Conservation (phyloP, 495 filamentous ascomycete species). For the Durotheca rogersii region DNA sequence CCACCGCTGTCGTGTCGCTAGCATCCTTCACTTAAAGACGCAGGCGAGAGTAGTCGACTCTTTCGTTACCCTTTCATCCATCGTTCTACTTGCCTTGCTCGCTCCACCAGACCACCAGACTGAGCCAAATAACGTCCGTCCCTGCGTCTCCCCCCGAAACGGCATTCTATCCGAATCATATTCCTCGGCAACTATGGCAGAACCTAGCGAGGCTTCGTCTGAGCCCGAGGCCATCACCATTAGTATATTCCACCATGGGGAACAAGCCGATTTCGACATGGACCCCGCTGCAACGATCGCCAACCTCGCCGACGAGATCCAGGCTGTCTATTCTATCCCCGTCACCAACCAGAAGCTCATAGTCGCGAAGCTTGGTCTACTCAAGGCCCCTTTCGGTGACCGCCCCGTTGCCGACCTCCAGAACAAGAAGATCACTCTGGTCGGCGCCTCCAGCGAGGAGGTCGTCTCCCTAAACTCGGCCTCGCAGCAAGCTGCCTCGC, state of each 20-base stretch:
- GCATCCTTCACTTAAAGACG: not conserved
- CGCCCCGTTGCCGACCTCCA: slow-evolving; percentile 51
- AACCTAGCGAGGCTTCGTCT: slow-evolving; percentile 15
- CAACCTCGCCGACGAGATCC: slow-evolving; percentile 62
- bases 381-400: slow-evolving; percentile 55
- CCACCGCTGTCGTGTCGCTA: no score
- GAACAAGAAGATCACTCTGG: slow-evolving; percentile 60
- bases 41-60: no score
- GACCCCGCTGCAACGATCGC: slow-evolving; percentile 50
- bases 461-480: slow-evolving; percentile 50
- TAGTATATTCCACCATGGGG: slow-evolving; percentile 59
- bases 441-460: slow-evolving; percentile 59
- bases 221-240: slow-evolving; percentile 41
- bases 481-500: slow-evolving; percentile 41
- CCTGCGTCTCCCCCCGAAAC: no score
- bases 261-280: slow-evolving; percentile 46
- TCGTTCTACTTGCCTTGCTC: not conserved
- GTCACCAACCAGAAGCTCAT: slow-evolving; percentile 72
- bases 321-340: slow-evolving; percentile 61
- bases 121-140: no score
- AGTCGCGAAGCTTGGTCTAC: slow-evolving; percentile 64
- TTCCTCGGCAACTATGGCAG: slow-evolving; percentile 24
- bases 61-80: no score
- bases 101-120: not conserved
- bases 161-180: no score